Evolutionary conservation across 1,284 basidiomycete species (phyloP).

Genomic region (Heliocybe sulcata): DNA sequence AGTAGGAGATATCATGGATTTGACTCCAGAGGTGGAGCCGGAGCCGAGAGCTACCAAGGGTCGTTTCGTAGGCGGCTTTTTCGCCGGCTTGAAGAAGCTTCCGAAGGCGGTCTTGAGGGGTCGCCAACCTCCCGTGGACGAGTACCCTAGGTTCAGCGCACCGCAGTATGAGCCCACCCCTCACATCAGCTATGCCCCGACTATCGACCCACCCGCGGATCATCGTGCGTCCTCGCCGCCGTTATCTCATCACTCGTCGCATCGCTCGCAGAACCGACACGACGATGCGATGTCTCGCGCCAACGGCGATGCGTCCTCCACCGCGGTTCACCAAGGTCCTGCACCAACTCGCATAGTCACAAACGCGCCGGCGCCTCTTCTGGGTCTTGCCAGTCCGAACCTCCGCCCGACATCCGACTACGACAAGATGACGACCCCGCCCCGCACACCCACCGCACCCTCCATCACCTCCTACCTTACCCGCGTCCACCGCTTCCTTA

Average conservation of each 20-base stretch:
- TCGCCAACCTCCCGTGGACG: conserved; percentile 6
- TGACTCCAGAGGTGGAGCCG: neutral
- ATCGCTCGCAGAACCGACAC: neutral
- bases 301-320: neutral
- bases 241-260: neutral
- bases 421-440: conserved; percentile 20
- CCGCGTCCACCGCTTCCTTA: conserved; percentile 21
- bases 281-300: conserved; percentile 5
- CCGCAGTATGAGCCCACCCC: conserved; percentile 18
- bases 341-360: conserved; percentile 3
- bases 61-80: conserved; percentile 26
- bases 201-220: conserved; percentile 13
- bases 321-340: conserved; percentile 4
- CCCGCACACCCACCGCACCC: conserved; percentile 15
- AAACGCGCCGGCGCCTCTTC: neutral
- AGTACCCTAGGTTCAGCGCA: conserved; percentile 10
- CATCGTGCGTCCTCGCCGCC: conserved; percentile 6
- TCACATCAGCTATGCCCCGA: conserved; percentile 16
- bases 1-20: neutral
- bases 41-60: conserved; percentile 10
- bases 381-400: conserved; percentile 9
- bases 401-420: conserved; percentile 21
- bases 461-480: conserved; percentile 22
- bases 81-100: conserved; percentile 17
- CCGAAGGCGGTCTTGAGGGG: conserved; percentile 18